A percentile compares a stretch with the other conserved stretches of the same genome.
phyloP scores from a whole-genome alignment of 768 basidiomycete genomes.

The Amyloporia xantha region DNA sequence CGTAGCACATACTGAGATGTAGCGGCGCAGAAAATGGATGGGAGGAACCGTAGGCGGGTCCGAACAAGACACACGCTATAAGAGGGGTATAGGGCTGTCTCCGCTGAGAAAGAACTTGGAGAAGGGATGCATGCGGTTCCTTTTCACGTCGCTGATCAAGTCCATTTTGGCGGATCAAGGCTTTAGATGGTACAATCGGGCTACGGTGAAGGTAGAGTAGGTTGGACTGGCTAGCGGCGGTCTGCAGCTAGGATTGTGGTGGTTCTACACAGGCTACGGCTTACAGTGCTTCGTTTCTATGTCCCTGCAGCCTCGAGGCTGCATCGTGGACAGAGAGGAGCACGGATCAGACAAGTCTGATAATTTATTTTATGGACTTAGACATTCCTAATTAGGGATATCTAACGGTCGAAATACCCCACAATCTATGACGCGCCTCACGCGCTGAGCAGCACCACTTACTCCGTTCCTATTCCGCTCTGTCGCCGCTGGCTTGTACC shows the following conservation, averaged over 20 bases:
- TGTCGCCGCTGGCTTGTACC: neutral
- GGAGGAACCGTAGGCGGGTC: conserved; percentile 12
- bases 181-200: conserved; percentile 18
- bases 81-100: conserved; percentile 34
- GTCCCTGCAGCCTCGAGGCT: conserved; percentile 26
- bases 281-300: conserved; percentile 22
- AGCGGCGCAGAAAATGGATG: conserved; percentile 17
- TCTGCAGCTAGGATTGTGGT: conserved; percentile 13
- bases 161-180: conserved; percentile 28
- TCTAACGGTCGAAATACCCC: neutral
- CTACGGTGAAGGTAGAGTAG: conserved; percentile 13
- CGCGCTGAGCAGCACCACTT: neutral
- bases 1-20: conserved; percentile 59
- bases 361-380: conserved; percentile 1
- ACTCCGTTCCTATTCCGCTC: neutral
- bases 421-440: neutral
- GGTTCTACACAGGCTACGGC: conserved; percentile 15
- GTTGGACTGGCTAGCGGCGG: conserved; percentile 15
- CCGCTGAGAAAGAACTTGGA: conserved; percentile 29
- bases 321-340: conserved; percentile 15
- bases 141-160: conserved; percentile 34
- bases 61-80: conserved; percentile 21
- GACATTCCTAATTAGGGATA: neutral
- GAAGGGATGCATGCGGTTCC: conserved; percentile 33
- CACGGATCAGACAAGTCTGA: conserved; percentile 9